phyloP scores from a whole-genome alignment of 2,329 filamentous ascomycete genomes.

The Helotiales sp. region DNA sequence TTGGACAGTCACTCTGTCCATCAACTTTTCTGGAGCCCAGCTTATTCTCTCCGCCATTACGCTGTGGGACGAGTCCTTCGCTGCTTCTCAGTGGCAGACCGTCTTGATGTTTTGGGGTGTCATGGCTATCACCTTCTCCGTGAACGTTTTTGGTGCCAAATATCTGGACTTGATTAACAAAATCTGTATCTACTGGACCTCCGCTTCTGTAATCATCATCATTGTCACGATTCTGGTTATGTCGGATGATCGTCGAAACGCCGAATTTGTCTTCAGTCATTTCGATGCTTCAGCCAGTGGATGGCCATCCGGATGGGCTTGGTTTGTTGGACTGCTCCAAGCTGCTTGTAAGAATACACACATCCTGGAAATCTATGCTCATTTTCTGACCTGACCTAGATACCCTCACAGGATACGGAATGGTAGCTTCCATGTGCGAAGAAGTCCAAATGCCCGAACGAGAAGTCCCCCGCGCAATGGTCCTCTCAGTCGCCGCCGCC shows the following conservation, averaged over 20 bases:
- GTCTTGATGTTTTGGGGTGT: constrained; percentile 72
- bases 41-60: constrained; percentile 65
- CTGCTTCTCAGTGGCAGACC: constrained; percentile 67
- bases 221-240: constrained; percentile 58
- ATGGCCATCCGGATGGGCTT: constrained; percentile 70
- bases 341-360: constrained; percentile 39
- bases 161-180: constrained; percentile 70
- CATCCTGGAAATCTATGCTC: background rate
- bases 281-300: constrained; percentile 66
- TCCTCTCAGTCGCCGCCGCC: constrained; percentile 66
- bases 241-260: constrained; percentile 57
- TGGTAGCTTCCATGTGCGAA: constrained; percentile 72
- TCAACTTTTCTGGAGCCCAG: constrained; percentile 73
- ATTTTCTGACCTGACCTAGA: constrained; percentile 41
- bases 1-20: constrained; percentile 64
- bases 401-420: constrained; percentile 65
- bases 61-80: constrained; percentile 70
- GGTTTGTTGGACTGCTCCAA: constrained; percentile 70
- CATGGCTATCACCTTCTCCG: constrained; percentile 61
- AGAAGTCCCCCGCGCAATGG: constrained; percentile 71
- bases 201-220: constrained; percentile 65
- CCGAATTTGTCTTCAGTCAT: constrained; percentile 66
- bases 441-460: constrained; percentile 68
- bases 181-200: constrained; percentile 73
- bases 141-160: constrained; percentile 64